Evolutionary conservation across 2,329 filamentous ascomycete species (phyloP), one percentile per base, ranked within the genome.

Genomic region (Rasamsonia emersonii): DNA sequence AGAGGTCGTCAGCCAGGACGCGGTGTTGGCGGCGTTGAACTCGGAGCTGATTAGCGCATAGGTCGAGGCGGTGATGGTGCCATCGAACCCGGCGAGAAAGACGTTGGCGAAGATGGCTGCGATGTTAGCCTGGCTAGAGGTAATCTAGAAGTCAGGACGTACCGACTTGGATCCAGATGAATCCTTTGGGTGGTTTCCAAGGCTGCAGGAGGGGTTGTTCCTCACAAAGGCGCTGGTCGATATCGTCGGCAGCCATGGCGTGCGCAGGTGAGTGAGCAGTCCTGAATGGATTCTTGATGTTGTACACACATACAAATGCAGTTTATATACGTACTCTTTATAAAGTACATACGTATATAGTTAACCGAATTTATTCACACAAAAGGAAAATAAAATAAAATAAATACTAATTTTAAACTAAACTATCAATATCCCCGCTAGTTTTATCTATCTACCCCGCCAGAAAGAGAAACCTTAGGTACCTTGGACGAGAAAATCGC

Each of bases 31-130:
- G 4, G 63, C 61, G 17, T 58, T 56, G 42, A 65, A 67, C 8
- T 73, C 38, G 47, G 73, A 38, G 61, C 69, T 71, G 39, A 57
- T 52, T 4, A 59, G 44, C 4, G 59, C 59, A 30, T 65, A 64
- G 2, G 59, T 64, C 3, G 62, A 58, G 0, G 61, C 62, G 3
- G 59, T 66, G 33, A 66, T 61, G 2, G 62, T 65, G 9, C 58
- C 54, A 30, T 66, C 61, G 37, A 65, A 64, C 2, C 73, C 75
- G 16, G 71, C 71, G 6, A 80, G 64, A 37, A 80, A 79, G 5
- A 79, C 74, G 39, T 79, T 79, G 25, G 69, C 65, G 61, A 78
- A 75, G 44, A 79, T 75, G 18, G 75, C 65, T 64, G n/a, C n/a
- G n/a, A n/a, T n/a, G n/a, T 11, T 4, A n/a, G 4, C 3, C 27